Evolutionary conservation across 192 early-diverging fungal genomes (phyloP).

Genomic region (Endogone sp.): DNA sequence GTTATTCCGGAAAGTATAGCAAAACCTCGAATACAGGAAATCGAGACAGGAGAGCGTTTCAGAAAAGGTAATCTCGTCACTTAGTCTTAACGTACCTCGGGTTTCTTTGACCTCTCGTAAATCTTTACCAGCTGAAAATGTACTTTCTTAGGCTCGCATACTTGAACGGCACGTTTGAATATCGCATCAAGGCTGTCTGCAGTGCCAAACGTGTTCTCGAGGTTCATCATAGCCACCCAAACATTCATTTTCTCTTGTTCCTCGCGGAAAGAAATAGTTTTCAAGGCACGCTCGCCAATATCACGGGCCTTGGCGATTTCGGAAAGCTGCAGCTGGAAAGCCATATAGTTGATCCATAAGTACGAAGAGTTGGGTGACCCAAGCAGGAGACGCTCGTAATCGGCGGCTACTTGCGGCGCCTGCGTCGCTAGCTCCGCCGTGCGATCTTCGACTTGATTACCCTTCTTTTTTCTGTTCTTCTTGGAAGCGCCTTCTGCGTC

Average conservation of each 20-base stretch:
- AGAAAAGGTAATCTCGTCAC: background rate
- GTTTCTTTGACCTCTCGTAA: conserved; percentile 84
- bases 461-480: conserved; percentile 50
- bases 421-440: conserved; percentile 62
- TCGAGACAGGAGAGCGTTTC: background rate
- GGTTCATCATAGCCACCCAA: conserved; percentile 94
- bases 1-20: background rate
- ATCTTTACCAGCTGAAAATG: conserved; percentile 87
- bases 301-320: conserved; percentile 91
- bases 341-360: conserved; percentile 99
- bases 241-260: conserved; percentile 97
- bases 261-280: conserved; percentile 86
- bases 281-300: conserved; percentile 92
- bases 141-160: conserved; percentile 87
- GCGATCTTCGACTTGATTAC: conserved; percentile 58
- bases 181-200: conserved; percentile 71
- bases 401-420: conserved; percentile 72
- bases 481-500: conserved; percentile 22
- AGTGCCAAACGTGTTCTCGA: conserved; percentile 94
- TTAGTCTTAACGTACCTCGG: conserved; percentile 39
- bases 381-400: conserved; percentile 91
- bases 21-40: conserved; percentile 4
- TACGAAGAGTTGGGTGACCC: conserved; percentile 95
- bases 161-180: conserved; percentile 81
- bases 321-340: conserved; percentile 92